These are phyloP conservation scores for Thecaphora frezii DNA, from an alignment of 1,284 basidiomycete species.

Conservation along the genomic window DNA sequence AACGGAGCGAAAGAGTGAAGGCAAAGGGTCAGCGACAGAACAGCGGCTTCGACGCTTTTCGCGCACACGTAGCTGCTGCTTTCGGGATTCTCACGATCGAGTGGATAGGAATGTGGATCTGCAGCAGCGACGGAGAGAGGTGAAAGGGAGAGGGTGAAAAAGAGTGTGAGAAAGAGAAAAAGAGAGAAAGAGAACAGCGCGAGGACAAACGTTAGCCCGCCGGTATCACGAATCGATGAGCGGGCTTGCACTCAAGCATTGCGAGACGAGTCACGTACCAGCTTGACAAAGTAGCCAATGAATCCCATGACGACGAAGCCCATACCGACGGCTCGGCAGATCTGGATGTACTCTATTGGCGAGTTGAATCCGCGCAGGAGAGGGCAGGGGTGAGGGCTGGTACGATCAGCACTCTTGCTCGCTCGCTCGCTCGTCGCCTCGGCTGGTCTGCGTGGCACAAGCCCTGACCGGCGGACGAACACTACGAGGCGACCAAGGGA, in stretches of 20 bases:
- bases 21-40: too few relatives aligned
- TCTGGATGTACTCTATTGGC: constrained; percentile 55
- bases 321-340: constrained; percentile 57
- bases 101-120: constrained; percentile 59
- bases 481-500: not conserved
- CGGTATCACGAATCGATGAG: too few relatives aligned
- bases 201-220: too few relatives aligned
- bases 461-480: too few relatives aligned
- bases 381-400: constrained; percentile 1
- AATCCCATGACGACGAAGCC: constrained; percentile 59
- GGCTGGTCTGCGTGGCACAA: too few relatives aligned
- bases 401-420: too few relatives aligned
- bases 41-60: too few relatives aligned
- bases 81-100: constrained; percentile 56
- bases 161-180: not conserved
- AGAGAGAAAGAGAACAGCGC: not conserved
- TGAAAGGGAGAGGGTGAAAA: not conserved
- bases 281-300: constrained; percentile 59
- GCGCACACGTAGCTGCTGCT: too few relatives aligned
- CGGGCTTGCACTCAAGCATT: too few relatives aligned
- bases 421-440: too few relatives aligned
- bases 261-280: constrained; percentile 25
- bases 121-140: too few relatives aligned
- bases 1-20: too few relatives aligned
- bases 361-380: not conserved